Base-by-base conservation (phyloP, 495 filamentous ascomycete genomes). In the Annulohypoxylon stygium region DNA sequence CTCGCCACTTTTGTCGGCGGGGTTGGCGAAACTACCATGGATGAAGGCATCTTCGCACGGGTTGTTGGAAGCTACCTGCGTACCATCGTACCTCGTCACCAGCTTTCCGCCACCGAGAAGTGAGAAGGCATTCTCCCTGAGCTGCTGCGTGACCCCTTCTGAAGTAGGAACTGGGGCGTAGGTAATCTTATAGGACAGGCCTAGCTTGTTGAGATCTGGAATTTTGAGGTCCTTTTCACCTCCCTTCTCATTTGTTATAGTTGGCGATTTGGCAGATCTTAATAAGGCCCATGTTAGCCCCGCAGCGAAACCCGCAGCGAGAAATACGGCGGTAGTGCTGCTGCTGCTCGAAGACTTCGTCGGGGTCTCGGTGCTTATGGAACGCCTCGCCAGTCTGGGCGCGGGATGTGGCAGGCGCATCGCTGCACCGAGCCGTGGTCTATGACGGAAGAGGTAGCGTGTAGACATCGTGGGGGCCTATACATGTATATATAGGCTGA, bases 11-110 rank as follows among this genome's bases (percentile, higher is more conserved):
- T 78, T 69, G 7, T 47, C 54, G 54, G 77, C 77, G 16, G 84
- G 83, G 10, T 81, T 83, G 3, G 80, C 70, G 67, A 87, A 75
- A 41, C 66, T 72, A 7, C 84, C 83, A 68, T 88, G 84, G 37
- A 81, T 74, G 67, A 83, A 86, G 9, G 70, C 72, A 71, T 88
- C 86, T 69, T 88, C 85, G 59, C 84, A 86, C 0, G 79, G 82
- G 39, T 67, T 78, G 68, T 86, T 88, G 4, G 84, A 84, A 0
- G 81, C 77, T 14, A 87, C 33, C 62, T 85, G 85, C 6, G 79
- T 62, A 47, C 82, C 83, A 54, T 87, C 83, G 64, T 86, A 87
- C 68, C 83, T 75, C 10, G 37, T 53, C 20, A 87, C 74, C 10
- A 81, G 81, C 3, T 78, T 33, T 12, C 79, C 65, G 4, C 78